Evolutionary conservation across 1,284 basidiomycete genomes (phyloP).

Genomic region (Rhodotorula mucilaginosa): DNA sequence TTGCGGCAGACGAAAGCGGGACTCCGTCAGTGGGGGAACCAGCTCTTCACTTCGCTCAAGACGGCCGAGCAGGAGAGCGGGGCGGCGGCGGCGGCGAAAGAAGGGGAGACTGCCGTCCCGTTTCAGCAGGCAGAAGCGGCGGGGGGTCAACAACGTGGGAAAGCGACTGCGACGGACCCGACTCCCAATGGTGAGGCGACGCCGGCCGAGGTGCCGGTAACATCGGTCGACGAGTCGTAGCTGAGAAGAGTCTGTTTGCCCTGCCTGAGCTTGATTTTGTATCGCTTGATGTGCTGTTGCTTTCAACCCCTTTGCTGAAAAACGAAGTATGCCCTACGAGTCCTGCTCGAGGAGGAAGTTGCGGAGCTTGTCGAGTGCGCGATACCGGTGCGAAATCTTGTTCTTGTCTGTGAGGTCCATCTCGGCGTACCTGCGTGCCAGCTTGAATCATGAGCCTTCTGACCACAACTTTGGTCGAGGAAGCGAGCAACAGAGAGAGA

Average conservation of each 20-base stretch:
- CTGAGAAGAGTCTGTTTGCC: neutral
- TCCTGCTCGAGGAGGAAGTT: constrained; percentile 56
- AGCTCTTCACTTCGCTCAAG: neutral
- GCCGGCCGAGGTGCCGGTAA: too few relatives aligned
- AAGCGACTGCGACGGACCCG: neutral
- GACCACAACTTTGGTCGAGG: too few relatives aligned
- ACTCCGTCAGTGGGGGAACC: neutral
- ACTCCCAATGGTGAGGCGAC: too few relatives aligned
- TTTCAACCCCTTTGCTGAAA: too few relatives aligned
- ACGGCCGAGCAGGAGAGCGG: neutral
- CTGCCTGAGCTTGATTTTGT: neutral
- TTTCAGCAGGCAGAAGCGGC: too few relatives aligned
- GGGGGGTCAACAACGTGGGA: neutral
- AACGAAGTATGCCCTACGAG: neutral
- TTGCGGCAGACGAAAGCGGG: constrained; percentile 3
- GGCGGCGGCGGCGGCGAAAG: neutral
- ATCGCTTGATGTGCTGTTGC: neutral
- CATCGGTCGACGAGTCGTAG: neutral
- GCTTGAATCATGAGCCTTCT: neutral
- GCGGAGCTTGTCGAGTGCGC: constrained; percentile 77
- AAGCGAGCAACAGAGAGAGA: neutral
- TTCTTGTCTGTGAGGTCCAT: constrained; percentile 85
- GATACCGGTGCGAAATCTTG: constrained; percentile 81
- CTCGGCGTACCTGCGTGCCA: constrained; percentile 75
- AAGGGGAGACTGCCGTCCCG: neutral